phyloP scores from a whole-genome alignment of 116 monocot genomes.

The Phalaenopsis hybrid region DNA sequence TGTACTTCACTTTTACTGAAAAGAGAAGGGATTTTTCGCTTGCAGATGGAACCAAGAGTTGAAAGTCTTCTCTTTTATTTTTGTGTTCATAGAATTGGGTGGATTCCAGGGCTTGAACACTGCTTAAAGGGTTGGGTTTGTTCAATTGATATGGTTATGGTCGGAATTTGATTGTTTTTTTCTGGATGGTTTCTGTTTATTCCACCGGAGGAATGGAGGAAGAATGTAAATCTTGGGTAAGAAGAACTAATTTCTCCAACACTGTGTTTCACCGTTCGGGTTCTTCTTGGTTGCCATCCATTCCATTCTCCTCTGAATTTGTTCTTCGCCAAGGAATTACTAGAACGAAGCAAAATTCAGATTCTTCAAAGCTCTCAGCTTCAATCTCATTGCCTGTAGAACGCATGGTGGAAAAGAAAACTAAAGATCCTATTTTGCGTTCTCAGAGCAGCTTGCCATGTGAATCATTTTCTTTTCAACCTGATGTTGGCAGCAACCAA shows the following conservation, averaged over 20 bases:
- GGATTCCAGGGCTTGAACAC: background rate
- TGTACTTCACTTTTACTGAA: background rate
- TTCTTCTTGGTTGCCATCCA: constrained; percentile 21
- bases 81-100: background rate
- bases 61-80: background rate
- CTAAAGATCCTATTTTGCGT: constrained; percentile 1
- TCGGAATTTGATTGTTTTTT: background rate
- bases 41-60: background rate
- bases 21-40: background rate
- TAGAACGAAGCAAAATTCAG: constrained; percentile 5
- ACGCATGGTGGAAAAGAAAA: background rate
- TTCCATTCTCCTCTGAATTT: constrained; percentile 17
- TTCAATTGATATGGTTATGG: background rate
- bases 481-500: background rate
- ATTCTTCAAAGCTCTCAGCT: constrained; percentile 4
- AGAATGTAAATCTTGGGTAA: constrained; percentile 37
- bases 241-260: constrained; percentile 37
- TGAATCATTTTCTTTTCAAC: background rate
- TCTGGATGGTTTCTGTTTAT: background rate
- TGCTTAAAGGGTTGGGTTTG: background rate
- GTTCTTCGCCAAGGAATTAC: constrained; percentile 1
- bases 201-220: constrained; percentile 27
- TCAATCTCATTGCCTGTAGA: constrained; percentile 23
- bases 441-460: constrained; percentile 20
- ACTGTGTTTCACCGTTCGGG: constrained; percentile 50